Evolutionary conservation across 495 filamentous ascomycete genomes (phyloP).

Genomic region (Hypoxylon perforatum): DNA sequence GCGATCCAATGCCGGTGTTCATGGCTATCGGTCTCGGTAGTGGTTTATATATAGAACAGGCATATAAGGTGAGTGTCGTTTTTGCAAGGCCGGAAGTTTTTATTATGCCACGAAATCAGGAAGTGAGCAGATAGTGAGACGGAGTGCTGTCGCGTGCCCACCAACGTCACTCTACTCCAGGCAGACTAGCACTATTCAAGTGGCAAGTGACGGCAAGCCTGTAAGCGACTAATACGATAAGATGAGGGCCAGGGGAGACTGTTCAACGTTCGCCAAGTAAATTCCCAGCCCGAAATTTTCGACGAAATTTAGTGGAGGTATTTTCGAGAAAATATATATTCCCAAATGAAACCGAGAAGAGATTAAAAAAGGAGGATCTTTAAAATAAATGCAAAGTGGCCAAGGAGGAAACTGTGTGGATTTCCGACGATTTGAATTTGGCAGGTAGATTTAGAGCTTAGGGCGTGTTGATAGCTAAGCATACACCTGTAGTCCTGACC

Average conservation of each 20-base stretch:
- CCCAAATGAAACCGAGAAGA: not conserved
- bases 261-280: not conserved
- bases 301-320: not conserved
- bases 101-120: not conserved
- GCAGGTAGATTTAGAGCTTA: slow-evolving; percentile 32
- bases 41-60: slow-evolving; percentile 27
- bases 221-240: slow-evolving; percentile 11
- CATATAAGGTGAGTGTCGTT: not conserved
- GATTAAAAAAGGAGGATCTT: slow-evolving; percentile 30
- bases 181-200: slow-evolving; percentile 7
- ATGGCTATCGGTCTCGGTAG: slow-evolving; percentile 23
- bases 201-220: not conserved
- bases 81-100: not conserved
- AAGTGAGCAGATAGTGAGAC: slow-evolving; percentile 2
- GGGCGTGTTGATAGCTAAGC: slow-evolving; percentile 10
- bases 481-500: too few species aligned
- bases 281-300: not conserved
- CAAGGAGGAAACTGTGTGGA: slow-evolving; percentile 26
- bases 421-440: slow-evolving; percentile 32
- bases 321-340: not conserved
- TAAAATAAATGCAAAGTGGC: slow-evolving; percentile 19
- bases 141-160: slow-evolving; percentile 36
- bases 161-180: slow-evolving; percentile 7
- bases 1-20: slow-evolving; percentile 40
- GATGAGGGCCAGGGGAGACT: slow-evolving; percentile 4